Conservation (phyloP, 331 rosid genomes). For the Rhamnella rubrinervis region DNA sequence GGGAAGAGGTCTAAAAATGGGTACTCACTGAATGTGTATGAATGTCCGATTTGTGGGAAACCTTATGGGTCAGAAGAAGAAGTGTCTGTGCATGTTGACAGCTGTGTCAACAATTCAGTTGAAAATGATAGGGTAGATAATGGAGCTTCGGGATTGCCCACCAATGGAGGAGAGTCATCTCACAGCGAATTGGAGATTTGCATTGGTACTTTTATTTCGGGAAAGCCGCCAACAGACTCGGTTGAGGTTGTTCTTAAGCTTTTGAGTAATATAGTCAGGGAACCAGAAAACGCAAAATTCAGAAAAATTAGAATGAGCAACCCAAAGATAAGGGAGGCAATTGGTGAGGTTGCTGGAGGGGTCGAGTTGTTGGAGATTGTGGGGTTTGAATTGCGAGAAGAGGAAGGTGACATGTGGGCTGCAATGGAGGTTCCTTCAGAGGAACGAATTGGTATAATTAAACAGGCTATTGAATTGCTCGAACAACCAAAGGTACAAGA, state of each 20-base stretch:
- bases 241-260: slow-evolving; percentile 67
- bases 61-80: slow-evolving; percentile 71
- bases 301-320: slow-evolving; percentile 79
- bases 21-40: slow-evolving; percentile 48
- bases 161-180: slow-evolving; percentile 23
- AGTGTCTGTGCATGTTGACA: slow-evolving; percentile 72
- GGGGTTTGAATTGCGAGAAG: slow-evolving; percentile 70
- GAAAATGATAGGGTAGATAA: slow-evolving; percentile 5
- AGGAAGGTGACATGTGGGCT: slow-evolving; percentile 86
- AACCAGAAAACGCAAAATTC: slow-evolving; percentile 80
- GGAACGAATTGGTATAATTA: slow-evolving; percentile 43
- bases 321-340: slow-evolving; percentile 76
- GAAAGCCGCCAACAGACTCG: slow-evolving; percentile 62
- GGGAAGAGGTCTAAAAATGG: slow-evolving; percentile 72
- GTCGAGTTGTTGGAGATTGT: slow-evolving; percentile 68
- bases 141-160: slow-evolving; percentile 24
- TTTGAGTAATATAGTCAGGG: slow-evolving; percentile 67
- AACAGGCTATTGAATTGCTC: slow-evolving; percentile 45
- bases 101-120: slow-evolving; percentile 39
- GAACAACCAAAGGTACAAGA: slow-evolving; percentile 46
- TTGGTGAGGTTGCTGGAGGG: slow-evolving; percentile 72
- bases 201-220: slow-evolving; percentile 61
- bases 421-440: slow-evolving; percentile 62
- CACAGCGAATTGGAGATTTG: slow-evolving; percentile 50
- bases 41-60: slow-evolving; percentile 77